Base-by-base conservation (phyloP, 2,329 filamentous ascomycete genomes). In the Arthrobotrys sphaeroides region DNA sequence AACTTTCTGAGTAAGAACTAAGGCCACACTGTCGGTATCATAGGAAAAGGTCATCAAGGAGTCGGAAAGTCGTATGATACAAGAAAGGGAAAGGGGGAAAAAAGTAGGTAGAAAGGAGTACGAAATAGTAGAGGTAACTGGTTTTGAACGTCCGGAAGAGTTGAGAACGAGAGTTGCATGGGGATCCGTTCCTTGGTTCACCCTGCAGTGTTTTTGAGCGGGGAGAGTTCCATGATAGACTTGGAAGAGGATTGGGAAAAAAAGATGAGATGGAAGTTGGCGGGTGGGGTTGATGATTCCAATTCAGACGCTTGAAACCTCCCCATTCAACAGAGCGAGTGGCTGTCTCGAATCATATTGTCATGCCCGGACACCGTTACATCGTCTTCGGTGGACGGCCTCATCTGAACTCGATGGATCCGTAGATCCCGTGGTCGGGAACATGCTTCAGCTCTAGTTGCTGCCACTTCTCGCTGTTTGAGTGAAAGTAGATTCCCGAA, bases 391-490 rank as follows among this genome's bases (percentile, higher is more conserved):
- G 51, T 38, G 31, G 20, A 9, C 18, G 20, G 31, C 38, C 61
- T 75, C 84, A 94, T 83, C 91, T 88, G 82, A 98, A 97, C 84
- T 99, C 95, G 83, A 96, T 88, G 77, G 93, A 91, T 80, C 89
- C 89, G 82, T 91, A 91, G 83, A 93, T 95, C 68, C 94, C 94
- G 80, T 86, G 87, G 82, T 97, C 91, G 72, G 91, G 88, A 67
- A 97, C 90, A 82, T 97, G 93, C 83, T 92, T 91, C 80, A 99
- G 85, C 81, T 97, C 92, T 79, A 98, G 86, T 83, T 97, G 93
- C 83, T 99, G 95, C 82, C 94, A 96, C 92, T 94, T 97, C 85
- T 98, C 94, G 84, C 94, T 98, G 85, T 96, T 97, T 10, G 92
- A 91, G 84, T 99, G 95, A 82, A 97, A 99, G 83, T 99, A 99